Conservation (phyloP, 78 protist genomes). For the Parvularia atlantis region DNA sequence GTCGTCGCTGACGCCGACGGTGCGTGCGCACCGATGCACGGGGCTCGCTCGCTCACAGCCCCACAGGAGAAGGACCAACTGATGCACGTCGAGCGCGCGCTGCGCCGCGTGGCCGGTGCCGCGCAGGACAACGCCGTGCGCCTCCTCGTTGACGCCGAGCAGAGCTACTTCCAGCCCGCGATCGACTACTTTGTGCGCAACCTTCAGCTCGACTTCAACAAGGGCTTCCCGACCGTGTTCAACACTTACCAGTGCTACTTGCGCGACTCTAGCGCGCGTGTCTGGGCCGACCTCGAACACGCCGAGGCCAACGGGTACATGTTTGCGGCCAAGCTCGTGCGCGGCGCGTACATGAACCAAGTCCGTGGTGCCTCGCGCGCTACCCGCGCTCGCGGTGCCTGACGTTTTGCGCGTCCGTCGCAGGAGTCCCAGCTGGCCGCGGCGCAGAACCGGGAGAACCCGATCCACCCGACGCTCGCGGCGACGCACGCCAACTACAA, state of each 20-base stretch:
- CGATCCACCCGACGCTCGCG: constrained; percentile 14
- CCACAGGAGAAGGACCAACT: too few relatives aligned
- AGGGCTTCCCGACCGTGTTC: constrained; percentile 10
- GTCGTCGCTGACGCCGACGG: too few relatives aligned
- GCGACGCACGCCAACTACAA: constrained; percentile 45
- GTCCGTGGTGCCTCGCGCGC: too few relatives aligned
- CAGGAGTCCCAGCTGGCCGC: neutral
- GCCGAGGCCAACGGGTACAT: constrained; percentile 9
- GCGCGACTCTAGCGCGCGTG: neutral
- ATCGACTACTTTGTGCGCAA: neutral
- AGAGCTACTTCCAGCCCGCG: constrained; percentile 60
- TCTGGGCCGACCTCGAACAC: constrained; percentile 32
- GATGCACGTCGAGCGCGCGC: neutral
- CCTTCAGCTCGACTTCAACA: too few relatives aligned
- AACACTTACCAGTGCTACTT: constrained; percentile 70
- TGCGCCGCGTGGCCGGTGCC: neutral
- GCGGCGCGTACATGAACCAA: constrained; percentile 73
- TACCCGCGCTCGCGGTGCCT: too few relatives aligned
- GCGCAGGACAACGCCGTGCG: constrained; percentile 7
- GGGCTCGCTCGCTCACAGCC: too few relatives aligned
- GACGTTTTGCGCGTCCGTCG: neutral
- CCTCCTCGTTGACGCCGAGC: constrained; percentile 73
- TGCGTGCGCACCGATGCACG: too few relatives aligned
- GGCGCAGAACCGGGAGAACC: constrained; percentile 2
- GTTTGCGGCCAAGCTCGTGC: constrained; percentile 51